Conservation (phyloP, 192 early-diverging fungal genomes). For the Umbelopsis isabellina region DNA sequence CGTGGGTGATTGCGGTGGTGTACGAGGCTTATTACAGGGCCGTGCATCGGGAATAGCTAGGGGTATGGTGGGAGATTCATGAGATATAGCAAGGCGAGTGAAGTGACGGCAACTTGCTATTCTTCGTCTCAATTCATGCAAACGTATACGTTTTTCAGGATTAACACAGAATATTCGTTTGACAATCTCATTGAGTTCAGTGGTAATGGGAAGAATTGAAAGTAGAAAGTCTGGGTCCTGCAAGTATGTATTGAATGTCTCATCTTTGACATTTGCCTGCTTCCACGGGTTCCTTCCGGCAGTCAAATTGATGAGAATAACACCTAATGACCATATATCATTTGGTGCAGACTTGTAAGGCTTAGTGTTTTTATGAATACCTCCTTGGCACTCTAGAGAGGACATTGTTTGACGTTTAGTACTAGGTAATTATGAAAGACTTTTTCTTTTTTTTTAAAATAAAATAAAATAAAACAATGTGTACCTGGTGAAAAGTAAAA, state of each 20-base stretch:
- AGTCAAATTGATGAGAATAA: constrained; percentile 88
- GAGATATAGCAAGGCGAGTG: constrained; percentile 31
- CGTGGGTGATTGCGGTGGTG: constrained; percentile 15
- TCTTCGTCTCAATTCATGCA: constrained; percentile 43
- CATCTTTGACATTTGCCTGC: constrained; percentile 69
- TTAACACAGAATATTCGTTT: constrained; percentile 75
- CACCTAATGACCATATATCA: constrained; percentile 89
- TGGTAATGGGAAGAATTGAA: constrained; percentile 68
- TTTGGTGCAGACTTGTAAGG: constrained; percentile 69
- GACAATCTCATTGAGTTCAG: constrained; percentile 70
- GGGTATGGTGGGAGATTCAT: neutral
- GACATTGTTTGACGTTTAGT: neutral
- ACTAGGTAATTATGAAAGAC: neutral
- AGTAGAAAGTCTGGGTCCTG: constrained; percentile 64
- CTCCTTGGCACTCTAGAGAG: constrained; percentile 70
- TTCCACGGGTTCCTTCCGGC: constrained; percentile 85
- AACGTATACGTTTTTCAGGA: constrained; percentile 55
- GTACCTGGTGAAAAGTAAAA: constrained; percentile 61
- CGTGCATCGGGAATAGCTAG: constrained; percentile 10
- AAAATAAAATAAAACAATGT: neutral
- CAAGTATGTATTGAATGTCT: constrained; percentile 75
- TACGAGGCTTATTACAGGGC: constrained; percentile 4
- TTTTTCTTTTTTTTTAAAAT: neutral
- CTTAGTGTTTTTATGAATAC: constrained; percentile 34
- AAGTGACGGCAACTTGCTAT: constrained; percentile 51